These are phyloP conservation scores for Apiospora aurea DNA, from an alignment of 2,329 filamentous ascomycete species.

Conservation along the genomic window DNA sequence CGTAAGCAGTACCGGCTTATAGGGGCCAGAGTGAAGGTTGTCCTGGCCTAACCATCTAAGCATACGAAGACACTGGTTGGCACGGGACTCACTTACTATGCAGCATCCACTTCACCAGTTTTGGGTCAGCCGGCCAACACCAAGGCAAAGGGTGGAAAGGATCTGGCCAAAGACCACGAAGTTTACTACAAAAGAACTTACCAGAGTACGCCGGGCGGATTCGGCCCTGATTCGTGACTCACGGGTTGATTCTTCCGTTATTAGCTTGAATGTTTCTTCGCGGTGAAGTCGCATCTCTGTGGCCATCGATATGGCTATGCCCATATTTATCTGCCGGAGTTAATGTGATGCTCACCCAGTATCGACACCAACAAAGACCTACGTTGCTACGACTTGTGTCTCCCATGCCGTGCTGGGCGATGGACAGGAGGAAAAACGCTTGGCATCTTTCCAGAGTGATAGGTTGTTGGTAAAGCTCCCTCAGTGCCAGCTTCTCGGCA, in stretches of 20 bases:
- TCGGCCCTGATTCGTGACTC: constrained; percentile 58
- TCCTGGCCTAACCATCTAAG: constrained; percentile 52
- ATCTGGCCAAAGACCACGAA: neutral
- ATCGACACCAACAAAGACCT: constrained; percentile 36
- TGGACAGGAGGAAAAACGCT: constrained; percentile 64
- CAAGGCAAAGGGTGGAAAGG: neutral
- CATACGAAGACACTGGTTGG: neutral
- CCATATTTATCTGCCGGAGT: constrained; percentile 59
- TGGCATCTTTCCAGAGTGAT: constrained; percentile 61
- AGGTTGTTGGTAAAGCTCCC: constrained; percentile 59
- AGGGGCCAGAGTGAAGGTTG: constrained; percentile 61
- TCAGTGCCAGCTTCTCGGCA: constrained; percentile 54
- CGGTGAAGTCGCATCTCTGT: constrained; percentile 61
- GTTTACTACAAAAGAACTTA: constrained; percentile 45
- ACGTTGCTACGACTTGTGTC: constrained; percentile 62
- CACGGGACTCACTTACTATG: constrained; percentile 48
- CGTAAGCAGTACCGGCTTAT: constrained; percentile 58
- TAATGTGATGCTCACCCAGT: neutral
- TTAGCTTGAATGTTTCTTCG: constrained; percentile 59
- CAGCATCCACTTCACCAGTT: constrained; percentile 59
- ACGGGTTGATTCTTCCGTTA: constrained; percentile 47
- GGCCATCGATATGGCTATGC: constrained; percentile 63
- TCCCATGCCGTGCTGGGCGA: constrained; percentile 65
- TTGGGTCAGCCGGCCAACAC: neutral
- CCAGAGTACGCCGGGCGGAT: constrained; percentile 59